phyloP scores from a whole-genome alignment of 306 rosid genomes.

The Abrus pulchellus region DNA sequence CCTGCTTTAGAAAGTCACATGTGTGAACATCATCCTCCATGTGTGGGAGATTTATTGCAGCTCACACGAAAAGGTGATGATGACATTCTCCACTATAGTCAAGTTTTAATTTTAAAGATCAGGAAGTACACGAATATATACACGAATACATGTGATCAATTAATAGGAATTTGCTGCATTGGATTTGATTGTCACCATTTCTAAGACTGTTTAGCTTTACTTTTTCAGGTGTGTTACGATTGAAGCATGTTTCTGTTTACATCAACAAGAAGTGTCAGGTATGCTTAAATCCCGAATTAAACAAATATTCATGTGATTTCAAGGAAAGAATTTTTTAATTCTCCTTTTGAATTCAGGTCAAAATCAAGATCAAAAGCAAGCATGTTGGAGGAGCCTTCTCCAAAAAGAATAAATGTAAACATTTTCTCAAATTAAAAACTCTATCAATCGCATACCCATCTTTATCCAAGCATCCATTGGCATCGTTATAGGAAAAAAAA shows the following conservation, averaged over 20 bases:
- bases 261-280: conserved; percentile 86
- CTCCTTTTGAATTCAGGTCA: conserved; percentile 59
- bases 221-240: conserved; percentile 65
- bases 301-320: conserved; percentile 18
- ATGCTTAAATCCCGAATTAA: not conserved
- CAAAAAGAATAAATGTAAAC: conserved; percentile 83
- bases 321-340: not conserved
- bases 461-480: conserved; percentile 1
- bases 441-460: not conserved
- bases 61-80: conserved; percentile 71
- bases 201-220: conserved; percentile 32
- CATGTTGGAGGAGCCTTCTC: conserved; percentile 94
- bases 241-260: conserved; percentile 78
- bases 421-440: conserved; percentile 5
- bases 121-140: not conserved
- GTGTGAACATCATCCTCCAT: conserved; percentile 62
- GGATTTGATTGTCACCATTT: conserved; percentile 11
- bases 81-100: not conserved
- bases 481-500: not conserved
- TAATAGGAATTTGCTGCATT: not conserved
- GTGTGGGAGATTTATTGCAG: conserved; percentile 78
- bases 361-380: conserved; percentile 74
- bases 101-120: not conserved
- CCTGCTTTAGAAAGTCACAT: conserved; percentile 50
- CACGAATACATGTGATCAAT: conserved; percentile 3